These are phyloP conservation scores for Candida ponderosae DNA, from an alignment of 805 yeast species.

Conservation along the genomic window DNA sequence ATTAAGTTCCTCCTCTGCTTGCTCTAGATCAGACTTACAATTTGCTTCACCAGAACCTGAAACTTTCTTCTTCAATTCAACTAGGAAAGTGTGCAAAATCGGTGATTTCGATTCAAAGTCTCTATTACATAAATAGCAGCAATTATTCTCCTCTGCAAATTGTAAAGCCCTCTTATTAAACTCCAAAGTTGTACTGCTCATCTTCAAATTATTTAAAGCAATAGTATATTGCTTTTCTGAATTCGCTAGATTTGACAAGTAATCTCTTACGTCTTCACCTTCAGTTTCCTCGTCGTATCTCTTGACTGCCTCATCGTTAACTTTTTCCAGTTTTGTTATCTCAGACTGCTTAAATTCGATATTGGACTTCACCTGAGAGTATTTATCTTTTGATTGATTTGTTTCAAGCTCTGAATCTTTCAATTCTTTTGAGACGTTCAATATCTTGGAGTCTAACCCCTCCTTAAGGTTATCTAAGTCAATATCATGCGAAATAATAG, in stretches of 20 bases:
- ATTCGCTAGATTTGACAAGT: conserved; percentile 40
- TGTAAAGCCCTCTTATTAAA: conserved; percentile 67
- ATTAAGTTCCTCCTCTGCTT: conserved; percentile 23
- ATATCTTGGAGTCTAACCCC: conserved; percentile 6
- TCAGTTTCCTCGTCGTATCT: conserved; percentile 15
- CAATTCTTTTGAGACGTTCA: background rate
- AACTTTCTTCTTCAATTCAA: conserved; percentile 22
- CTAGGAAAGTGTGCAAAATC: conserved; percentile 16
- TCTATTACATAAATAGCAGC: conserved; percentile 70
- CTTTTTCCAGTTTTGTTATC: conserved; percentile 3
- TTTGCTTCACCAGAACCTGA: conserved; percentile 24
- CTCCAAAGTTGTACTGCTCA: conserved; percentile 58
- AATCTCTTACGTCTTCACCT: conserved; percentile 37
- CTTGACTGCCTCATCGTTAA: conserved; percentile 5
- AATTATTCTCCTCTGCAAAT: conserved; percentile 45
- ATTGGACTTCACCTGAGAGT: conserved; percentile 13
- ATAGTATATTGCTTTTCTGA: conserved; percentile 55
- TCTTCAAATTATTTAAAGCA: conserved; percentile 58
- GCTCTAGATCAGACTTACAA: conserved; percentile 24
- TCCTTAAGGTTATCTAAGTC: conserved; percentile 9
- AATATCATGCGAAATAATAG: conserved; percentile 14
- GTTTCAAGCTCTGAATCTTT: conserved; percentile 2
- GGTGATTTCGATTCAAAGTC: conserved; percentile 38
- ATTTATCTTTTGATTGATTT: conserved; percentile 7
- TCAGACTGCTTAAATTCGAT: conserved; percentile 8